phyloP scores from a whole-genome alignment of 352 stramenopile genomes.

The Elongisporangium prolatum region DNA sequence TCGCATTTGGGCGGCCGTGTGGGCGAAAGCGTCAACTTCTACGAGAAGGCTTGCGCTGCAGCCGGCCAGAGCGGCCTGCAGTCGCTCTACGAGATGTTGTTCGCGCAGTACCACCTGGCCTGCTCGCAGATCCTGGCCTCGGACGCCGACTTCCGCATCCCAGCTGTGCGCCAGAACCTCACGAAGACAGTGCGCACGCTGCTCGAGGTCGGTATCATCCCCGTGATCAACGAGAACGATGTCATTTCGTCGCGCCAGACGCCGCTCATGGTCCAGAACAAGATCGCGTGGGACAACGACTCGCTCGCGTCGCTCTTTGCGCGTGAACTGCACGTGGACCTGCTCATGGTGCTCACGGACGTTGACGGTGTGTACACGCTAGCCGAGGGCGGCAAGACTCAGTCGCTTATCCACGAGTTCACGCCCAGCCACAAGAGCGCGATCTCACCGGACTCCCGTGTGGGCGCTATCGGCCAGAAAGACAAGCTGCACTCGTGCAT shows the following conservation, averaged over 20 bases:
- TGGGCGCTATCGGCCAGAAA: conserved; percentile 60
- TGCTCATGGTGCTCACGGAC: conserved; percentile 79
- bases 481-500: conserved; percentile 84
- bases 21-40: conserved; percentile 50
- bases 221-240: conserved; percentile 86
- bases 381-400: conserved; percentile 18
- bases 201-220: conserved; percentile 80
- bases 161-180: conserved; percentile 58
- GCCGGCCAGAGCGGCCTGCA: conserved; percentile 77
- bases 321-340: conserved; percentile 61
- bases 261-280: conserved; percentile 50
- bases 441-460: conserved; percentile 45
- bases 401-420: conserved; percentile 48
- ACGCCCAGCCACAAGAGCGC: conserved; percentile 33
- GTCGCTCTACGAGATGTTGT: conserved; percentile 85
- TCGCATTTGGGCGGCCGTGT: conserved; percentile 66
- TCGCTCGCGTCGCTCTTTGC: conserved; percentile 77
- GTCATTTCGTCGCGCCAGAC: conserved; percentile 67
- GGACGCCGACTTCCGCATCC: conserved; percentile 71
- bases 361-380: conserved; percentile 53
- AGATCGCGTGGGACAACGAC: conserved; percentile 84
- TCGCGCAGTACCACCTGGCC: conserved; percentile 78
- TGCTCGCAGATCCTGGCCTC: conserved; percentile 80
- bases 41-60: conserved; percentile 64
- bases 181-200: conserved; percentile 57